Evolutionary conservation across 768 basidiomycete species (phyloP), one percentile per base, ranked within the genome.

Genomic region (Amanita subjunquillea): DNA sequence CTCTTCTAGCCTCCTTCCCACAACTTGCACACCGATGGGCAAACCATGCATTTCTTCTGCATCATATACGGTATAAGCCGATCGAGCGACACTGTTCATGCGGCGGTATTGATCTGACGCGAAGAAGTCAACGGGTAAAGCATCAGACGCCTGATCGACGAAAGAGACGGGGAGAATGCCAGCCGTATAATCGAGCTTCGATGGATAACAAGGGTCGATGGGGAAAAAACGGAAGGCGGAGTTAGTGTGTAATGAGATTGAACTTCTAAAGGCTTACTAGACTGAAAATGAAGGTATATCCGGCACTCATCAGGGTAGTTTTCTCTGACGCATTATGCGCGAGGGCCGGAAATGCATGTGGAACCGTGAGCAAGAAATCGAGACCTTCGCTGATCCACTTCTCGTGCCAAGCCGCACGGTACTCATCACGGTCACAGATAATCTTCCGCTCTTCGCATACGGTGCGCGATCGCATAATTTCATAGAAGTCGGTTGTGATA

Each of bases 261-360:
- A 36, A 9, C 47, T 41, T 30, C 29, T 39, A 47, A 34, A 30
- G 29, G 41, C 48, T 41, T 41, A 83, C 84, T 59, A 87, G 57
- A 55, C 82, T 87, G 67, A 83, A 88, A 30, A 87, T 58, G 59
- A 80, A 78, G 0, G 83, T 80, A 60, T 83, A 85, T 6, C 76
- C 77, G 6, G 78, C 78, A 41, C 79, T 78, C 65, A 77, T 73
- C 58, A 80, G 69, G 13, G 76, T 75, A n/a, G 75, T 74, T 55
- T 74, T 73, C 58, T 66, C 70, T 58, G 73, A 76, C 3, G 72
- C 72, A 2, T 74, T 71, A 48, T 80, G 72, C 41, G 75, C 72
- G 20, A 82, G 65, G 0, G 83, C 84, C 2, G 84, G 80, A 40
- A 79, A 65, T n/a, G 80, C 71, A 57, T 79, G 76, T 10, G 79